A percentile compares a stretch with the other conserved stretches of the same genome.
Conservation (phyloP, 2,329 filamentous ascomycete genomes). For the Cladorrhinum sp. region DNA sequence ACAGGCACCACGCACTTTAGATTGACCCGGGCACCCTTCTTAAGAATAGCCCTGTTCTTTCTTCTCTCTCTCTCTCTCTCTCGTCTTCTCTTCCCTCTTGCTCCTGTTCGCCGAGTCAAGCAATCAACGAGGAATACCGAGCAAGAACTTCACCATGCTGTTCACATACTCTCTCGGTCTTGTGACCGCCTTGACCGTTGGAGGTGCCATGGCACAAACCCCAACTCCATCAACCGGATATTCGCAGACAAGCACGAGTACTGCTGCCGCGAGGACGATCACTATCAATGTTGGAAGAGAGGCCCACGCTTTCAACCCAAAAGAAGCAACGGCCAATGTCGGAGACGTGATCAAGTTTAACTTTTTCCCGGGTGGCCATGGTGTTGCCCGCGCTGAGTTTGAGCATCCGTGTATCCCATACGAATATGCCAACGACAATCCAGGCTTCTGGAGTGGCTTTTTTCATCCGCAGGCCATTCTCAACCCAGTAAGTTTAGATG, state of each 20-base stretch:
- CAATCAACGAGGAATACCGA: neutral
- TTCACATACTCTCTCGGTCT: constrained; percentile 8
- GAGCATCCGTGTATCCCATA: constrained; percentile 62
- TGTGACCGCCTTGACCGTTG: constrained; percentile 8
- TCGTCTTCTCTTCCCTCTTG: neutral
- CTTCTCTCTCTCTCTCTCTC: neutral
- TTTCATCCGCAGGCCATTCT: constrained; percentile 44
- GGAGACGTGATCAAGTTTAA: constrained; percentile 54
- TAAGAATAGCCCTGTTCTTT: neutral
- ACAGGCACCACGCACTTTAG: neutral
- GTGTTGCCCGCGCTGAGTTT: constrained; percentile 60
- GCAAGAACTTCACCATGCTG: constrained; percentile 14
- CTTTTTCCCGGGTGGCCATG: constrained; percentile 63
- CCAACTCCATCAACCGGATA: neutral
- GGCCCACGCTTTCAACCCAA: constrained; percentile 37
- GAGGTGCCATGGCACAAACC: constrained; percentile 4
- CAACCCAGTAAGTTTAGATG: constrained; percentile 40
- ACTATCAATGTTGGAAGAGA: constrained; percentile 26
- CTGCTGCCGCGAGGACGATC: constrained; percentile 12
- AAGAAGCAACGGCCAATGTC: constrained; percentile 35
- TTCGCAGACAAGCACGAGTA: neutral
- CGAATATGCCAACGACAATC: constrained; percentile 47
- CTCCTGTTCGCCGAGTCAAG: neutral
- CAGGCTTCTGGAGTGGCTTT: constrained; percentile 55
- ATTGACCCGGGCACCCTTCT: neutral